Evolutionary conservation across 495 filamentous ascomycete genomes (phyloP), one percentile per base, ranked within the genome.

Genomic region (Apodospora peruviana): DNA sequence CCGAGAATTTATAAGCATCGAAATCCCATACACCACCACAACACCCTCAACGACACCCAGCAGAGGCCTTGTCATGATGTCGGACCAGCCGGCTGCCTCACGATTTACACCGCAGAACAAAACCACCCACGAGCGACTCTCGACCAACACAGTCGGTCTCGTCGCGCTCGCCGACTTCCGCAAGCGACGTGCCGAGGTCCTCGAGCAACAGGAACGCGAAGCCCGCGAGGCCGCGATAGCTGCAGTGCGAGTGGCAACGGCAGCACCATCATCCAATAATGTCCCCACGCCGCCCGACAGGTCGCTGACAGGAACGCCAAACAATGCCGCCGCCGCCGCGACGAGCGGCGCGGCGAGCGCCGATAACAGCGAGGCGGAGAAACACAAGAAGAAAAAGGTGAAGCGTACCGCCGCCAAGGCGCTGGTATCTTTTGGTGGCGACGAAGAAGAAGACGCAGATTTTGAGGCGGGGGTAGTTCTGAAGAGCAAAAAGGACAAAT

Each of bases 161-260:
- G 93, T 97, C 37, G 78, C 88, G 47, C 82, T 96, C 35, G 87
- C 84, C 56, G 93, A 97, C 64, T 98, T 96, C 72, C 90, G 93
- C 66, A 97, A 98, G 69, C 84, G 93, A 34, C 90, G 93, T 66
- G 91, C 90, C 55, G 89, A 98, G 66, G 88, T 91, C 22, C 73
- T 95, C 24, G 93, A 97, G 67, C 87, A 89, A 61, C 91, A 91
- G 61, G 86, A 90, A 56, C 79, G 87, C 48, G 89, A 93, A 62
- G 85, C 84, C 3, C 82, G 88, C 56, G 79, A 80, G 40, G 78
- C 81, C 35, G 72, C 76, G 27, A 7, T 32, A 7, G 27, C 27
- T 32, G 27, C 27, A 14, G 7, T 32, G 27, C 14, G 7, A 7
- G 27, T 14, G 7, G 27, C 49, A 66, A 77, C n/a, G 57, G 75